Conservation (phyloP, 192 early-diverging fungal genomes). For the Podila epicladia region DNA sequence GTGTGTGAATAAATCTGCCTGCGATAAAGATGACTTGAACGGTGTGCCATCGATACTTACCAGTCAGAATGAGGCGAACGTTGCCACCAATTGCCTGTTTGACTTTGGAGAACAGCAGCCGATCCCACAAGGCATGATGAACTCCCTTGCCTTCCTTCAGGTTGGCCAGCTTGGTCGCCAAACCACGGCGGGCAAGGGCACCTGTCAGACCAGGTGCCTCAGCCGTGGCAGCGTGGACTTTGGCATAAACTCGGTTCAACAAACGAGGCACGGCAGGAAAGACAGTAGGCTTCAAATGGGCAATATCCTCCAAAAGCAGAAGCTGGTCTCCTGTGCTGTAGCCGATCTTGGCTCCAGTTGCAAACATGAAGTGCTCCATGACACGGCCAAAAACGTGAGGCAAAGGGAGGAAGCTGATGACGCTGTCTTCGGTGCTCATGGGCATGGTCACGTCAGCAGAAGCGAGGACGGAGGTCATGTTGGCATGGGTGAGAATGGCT, state of each 20-base stretch:
- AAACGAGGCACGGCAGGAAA: conserved; percentile 89
- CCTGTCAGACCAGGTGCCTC: conserved; percentile 71
- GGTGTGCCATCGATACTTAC: conserved; percentile 27
- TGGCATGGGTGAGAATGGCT: conserved; percentile 81
- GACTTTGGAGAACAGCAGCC: conserved; percentile 83
- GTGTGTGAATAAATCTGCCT: not conserved
- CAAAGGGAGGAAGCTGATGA: conserved; percentile 82
- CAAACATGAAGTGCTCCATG: conserved; percentile 59
- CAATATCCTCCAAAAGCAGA: conserved; percentile 83
- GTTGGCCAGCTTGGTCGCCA: conserved; percentile 68
- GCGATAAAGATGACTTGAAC: not conserved
- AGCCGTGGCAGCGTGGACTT: conserved; percentile 67
- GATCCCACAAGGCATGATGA: conserved; percentile 90
- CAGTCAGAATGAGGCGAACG: conserved; percentile 82
- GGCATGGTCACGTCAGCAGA: conserved; percentile 16
- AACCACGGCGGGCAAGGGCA: conserved; percentile 65
- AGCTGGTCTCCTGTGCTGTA: conserved; percentile 81
- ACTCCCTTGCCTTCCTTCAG: conserved; percentile 67
- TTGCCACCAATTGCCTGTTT: conserved; percentile 82
- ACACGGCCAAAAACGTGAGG: conserved; percentile 90
- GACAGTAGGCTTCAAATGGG: conserved; percentile 82
- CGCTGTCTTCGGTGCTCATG: not conserved
- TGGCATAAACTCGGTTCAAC: conserved; percentile 90
- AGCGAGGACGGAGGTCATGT: conserved; percentile 65
- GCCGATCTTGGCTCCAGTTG: conserved; percentile 73